Evolutionary conservation across 2,329 filamentous ascomycete species (phyloP), one percentile per base, ranked within the genome.

Genomic region (Ascochyta lentis): DNA sequence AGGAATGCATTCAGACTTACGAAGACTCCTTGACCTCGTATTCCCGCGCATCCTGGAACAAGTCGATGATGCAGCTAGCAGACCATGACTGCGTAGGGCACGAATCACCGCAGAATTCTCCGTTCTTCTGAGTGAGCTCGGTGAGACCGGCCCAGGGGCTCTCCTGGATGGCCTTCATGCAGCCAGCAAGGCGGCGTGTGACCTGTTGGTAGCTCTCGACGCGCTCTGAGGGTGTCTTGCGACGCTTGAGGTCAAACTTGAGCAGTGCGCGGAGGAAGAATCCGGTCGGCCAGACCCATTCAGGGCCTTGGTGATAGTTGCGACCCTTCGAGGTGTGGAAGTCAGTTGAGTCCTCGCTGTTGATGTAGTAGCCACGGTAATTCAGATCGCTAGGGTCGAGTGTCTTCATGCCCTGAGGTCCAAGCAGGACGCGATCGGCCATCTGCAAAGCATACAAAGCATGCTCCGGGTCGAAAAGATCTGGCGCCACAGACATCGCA

Each of bases 21-120:
- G 45, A 42, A 3, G 57, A 55, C 55, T 60, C 54, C 42, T 59
- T 52, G 15, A 64, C n/a, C 35, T 75, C 72, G 53, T 74, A 74
- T 57, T 74, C 70, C 9, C 67, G 64, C 16, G 92, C 94, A 75
- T 99, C 95, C 82, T 96, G 93, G 79, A 96, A 99, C 61, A 99
- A 78, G 78, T 99, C 95, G 69, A 99, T 91, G 70, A 99, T 81
- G 75, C 95, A 98, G 22, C 91, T 90, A 27, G 95, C 91, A 49
- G 92, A 97, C 95, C 95, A 99, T 49, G 95, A 90, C 77, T 99
- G 95, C 0, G 95, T 97, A 24, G 95, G 95, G 49, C 89, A 95
- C 88, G 94, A 98, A 78, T 99, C 96, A 12, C 79, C 80, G 75
- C 95, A 99, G 71, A 88, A 84, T 61, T 87, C 87, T 13, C 95